Conservation (phyloP, 2,329 filamentous ascomycete species). For the Neofusicoccum laricinum region DNA sequence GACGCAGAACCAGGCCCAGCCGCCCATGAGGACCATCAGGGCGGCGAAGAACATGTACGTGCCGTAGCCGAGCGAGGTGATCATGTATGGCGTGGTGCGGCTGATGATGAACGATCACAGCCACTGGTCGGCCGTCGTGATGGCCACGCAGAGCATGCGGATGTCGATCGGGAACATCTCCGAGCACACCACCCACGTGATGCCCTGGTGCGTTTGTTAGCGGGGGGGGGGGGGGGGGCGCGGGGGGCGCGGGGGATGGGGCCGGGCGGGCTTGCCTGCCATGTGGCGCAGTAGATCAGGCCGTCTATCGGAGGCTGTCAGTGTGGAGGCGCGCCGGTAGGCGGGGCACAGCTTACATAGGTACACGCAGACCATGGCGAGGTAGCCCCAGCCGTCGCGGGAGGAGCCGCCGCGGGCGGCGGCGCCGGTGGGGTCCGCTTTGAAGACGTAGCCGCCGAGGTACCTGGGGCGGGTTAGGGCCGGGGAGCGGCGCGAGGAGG, state of each 20-base stretch:
- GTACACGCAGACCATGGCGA: constrained; percentile 56
- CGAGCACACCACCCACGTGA: constrained; percentile 65
- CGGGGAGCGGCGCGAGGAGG: background rate
- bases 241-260: too few relatives aligned
- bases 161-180: constrained; percentile 56
- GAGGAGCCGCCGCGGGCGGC: constrained; percentile 43
- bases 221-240: constrained; percentile 32
- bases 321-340: too few relatives aligned
- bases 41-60: constrained; percentile 55
- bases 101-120: constrained; percentile 51
- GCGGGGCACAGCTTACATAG: too few relatives aligned
- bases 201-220: background rate
- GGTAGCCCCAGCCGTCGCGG: constrained; percentile 47
- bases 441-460: constrained; percentile 53
- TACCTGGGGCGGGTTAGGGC: background rate
- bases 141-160: constrained; percentile 49
- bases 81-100: constrained; percentile 51
- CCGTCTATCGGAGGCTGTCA: too few relatives aligned
- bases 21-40: constrained; percentile 50
- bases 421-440: constrained; percentile 41
- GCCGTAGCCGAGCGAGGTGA: constrained; percentile 44
- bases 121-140: constrained; percentile 52
- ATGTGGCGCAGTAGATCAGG: constrained; percentile 50
- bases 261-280: constrained; percentile 42
- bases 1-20: constrained; percentile 55